Percentiles rank a stretch among this genome's conserved stretches.
phyloP scores from a whole-genome alignment of 1,284 basidiomycete genomes.

The Ustilago trichophora region DNA sequence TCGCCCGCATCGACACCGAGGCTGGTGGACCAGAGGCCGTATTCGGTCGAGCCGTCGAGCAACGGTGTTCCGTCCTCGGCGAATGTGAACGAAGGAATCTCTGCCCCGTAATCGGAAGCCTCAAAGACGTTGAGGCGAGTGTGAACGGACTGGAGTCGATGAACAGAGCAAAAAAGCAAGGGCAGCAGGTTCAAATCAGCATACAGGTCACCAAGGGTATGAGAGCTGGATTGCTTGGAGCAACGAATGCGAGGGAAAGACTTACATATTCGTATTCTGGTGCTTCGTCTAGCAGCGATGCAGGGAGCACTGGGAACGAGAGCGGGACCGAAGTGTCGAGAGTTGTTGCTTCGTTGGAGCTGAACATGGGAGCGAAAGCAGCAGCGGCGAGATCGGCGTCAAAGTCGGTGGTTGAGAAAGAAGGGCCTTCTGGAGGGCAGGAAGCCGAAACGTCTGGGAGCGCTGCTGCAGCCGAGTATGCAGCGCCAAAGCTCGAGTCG shows the following conservation, averaged over 20 bases:
- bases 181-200: conserved; percentile 1
- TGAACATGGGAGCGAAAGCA: conserved; percentile 18
- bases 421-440: conserved; percentile 32
- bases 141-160: conserved; percentile 50
- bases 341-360: conserved; percentile 2
- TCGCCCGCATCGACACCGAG: conserved; percentile 21
- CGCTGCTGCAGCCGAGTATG: conserved; percentile 11
- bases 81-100: conserved; percentile 29
- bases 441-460: conserved; percentile 20
- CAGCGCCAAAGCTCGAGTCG: conserved; percentile 20
- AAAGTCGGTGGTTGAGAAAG: conserved; percentile 27
- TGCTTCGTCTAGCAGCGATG: conserved; percentile 55
- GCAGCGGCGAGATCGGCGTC: conserved; percentile 37
- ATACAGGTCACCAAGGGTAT: neutral
- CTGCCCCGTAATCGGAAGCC: conserved; percentile 22
- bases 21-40: conserved; percentile 31
- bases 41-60: conserved; percentile 22
- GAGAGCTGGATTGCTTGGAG: no score
- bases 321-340: conserved; percentile 32
- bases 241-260: no score
- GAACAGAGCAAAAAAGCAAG: neutral
- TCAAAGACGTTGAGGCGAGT: conserved; percentile 62
- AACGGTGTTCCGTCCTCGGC: conserved; percentile 28
- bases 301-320: conserved; percentile 59
- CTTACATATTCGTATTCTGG: conserved; percentile 64